These are phyloP conservation scores for Gymnopus androsaceus DNA, from an alignment of 1,284 basidiomycete genomes.

Conservation along the genomic window DNA sequence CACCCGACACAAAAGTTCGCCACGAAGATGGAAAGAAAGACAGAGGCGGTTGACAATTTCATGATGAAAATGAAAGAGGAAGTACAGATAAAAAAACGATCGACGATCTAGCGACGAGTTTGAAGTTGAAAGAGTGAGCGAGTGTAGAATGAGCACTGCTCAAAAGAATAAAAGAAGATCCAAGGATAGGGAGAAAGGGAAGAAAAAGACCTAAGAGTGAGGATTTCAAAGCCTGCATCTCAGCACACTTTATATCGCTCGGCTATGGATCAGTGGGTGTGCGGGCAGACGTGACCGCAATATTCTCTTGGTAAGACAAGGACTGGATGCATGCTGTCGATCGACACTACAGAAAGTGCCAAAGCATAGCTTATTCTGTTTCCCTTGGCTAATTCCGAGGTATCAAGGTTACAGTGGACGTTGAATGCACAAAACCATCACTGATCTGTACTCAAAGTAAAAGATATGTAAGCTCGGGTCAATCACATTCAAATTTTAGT, in stretches of 20 bases:
- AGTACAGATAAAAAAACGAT: neutral
- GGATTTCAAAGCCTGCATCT: neutral
- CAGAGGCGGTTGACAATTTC: constrained; percentile 8
- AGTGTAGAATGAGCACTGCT: constrained; percentile 5
- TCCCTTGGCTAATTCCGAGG: too few relatives aligned
- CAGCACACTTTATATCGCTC: neutral
- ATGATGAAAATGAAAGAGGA: neutral
- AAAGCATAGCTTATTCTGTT: too few relatives aligned
- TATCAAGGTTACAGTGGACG: too few relatives aligned
- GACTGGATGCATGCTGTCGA: too few relatives aligned
- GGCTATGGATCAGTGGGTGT: too few relatives aligned
- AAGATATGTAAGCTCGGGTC: too few relatives aligned
- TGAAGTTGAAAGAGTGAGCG: neutral
- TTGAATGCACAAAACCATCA: too few relatives aligned
- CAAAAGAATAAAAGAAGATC: neutral
- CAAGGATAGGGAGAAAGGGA: neutral
- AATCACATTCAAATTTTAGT: too few relatives aligned
- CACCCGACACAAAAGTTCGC: neutral
- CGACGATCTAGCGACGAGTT: neutral
- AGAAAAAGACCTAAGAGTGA: neutral
- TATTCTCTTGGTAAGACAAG: too few relatives aligned
- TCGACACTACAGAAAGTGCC: too few relatives aligned
- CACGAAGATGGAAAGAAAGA: constrained; percentile 4
- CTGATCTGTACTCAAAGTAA: too few relatives aligned
- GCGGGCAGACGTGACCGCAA: too few relatives aligned